phyloP scores from a whole-genome alignment of 2,329 filamentous ascomycete genomes.

The Teratosphaeriaceae sp. region DNA sequence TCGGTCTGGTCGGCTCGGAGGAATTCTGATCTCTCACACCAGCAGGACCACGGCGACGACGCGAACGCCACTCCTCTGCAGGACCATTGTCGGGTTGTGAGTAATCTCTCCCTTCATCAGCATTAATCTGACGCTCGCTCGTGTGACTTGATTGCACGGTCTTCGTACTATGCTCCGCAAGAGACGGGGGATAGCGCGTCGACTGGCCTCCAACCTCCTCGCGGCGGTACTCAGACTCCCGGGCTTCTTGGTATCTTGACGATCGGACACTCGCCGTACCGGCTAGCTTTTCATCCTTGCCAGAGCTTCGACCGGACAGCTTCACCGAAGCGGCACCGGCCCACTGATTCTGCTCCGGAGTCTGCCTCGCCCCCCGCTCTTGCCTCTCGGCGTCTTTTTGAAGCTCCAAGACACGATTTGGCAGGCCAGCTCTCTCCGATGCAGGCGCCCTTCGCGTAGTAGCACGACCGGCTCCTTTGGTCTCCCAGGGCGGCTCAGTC shows the following conservation, averaged over 20 bases:
- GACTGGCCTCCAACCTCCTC: background rate
- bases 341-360: background rate
- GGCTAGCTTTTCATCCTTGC: conserved; percentile 2
- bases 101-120: background rate
- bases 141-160: background rate
- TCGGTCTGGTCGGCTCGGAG: background rate
- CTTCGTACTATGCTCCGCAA: background rate
- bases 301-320: background rate
- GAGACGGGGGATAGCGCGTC: background rate
- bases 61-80: background rate
- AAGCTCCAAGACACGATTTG: conserved; percentile 2
- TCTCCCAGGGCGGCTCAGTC: background rate
- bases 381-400: conserved; percentile 1
- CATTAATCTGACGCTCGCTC: background rate
- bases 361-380: background rate
- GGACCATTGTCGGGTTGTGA: background rate
- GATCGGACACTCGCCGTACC: conserved; percentile 2
- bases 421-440: background rate
- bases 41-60: background rate
- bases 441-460: background rate
- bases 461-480: background rate
- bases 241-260: background rate
- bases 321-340: background rate
- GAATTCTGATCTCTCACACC: background rate
- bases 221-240: background rate